Evolutionary conservation across 352 stramenopile genomes (phyloP), one percentile per base, ranked within the genome.

Genomic region (Pythium apleroticum): DNA sequence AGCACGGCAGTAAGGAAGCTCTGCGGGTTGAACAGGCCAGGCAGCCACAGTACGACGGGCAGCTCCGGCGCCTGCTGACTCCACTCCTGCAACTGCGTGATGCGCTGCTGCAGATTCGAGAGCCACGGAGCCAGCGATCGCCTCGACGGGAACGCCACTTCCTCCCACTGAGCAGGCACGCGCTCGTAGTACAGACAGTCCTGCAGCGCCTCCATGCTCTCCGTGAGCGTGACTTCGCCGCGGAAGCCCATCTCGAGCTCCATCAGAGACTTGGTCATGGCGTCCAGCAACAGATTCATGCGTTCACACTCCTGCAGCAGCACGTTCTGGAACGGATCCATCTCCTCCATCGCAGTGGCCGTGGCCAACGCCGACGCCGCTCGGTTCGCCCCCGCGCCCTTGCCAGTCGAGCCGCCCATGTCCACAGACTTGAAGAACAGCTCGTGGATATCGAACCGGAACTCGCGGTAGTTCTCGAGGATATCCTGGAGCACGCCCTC

Each of bases 241-340:
- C 82, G 83, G 58, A 97, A 97, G 1, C 83, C 89, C 60, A 95
- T 72, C 70, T 97, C 90, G 6, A 98, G 60, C 60, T 96, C 88
- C 8, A 88, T 60, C 7, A 98, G 63, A 9, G 83, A 90, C 22
- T 71, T 68, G 1, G 86, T 88, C 72, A 98, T 96, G 60, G 79
- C 72, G 6, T 79, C 62, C 19, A 98, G 65, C 25, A 98, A 60
- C 25, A 65, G 20, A 59, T 98, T 98, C 81, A 97, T 95, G 20
- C 77, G 81, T 60, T 96, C 90, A 46, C 87, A 96, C 65, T 98
- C 91, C 68, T 98, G 91, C 10, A 94, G 68, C 57, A 98, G 66
- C 27, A 97, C 91, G 15, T 87, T 97, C 58, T 97, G 88, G 74
- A 89, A 97, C 37, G 91, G 91, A 71, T 95, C 86, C 74, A 96